These are phyloP conservation scores for Carex scoparia DNA, from an alignment of 176 grass and related monocot genomes.

Conservation along the genomic window DNA sequence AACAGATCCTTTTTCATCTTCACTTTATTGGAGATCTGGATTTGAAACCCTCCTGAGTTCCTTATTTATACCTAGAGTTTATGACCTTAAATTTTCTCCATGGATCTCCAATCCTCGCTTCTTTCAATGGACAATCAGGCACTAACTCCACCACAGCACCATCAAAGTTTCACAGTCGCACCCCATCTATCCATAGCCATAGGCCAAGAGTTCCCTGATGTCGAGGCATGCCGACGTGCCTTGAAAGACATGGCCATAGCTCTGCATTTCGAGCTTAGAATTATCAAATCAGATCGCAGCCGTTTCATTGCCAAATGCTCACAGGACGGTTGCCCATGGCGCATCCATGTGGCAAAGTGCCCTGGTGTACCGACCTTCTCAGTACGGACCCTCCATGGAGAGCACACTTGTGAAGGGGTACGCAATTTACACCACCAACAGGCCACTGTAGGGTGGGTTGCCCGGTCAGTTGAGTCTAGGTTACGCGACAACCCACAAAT, in stretches of 20 bases:
- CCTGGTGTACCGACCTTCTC: conserved; percentile 70
- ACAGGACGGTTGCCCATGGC: conserved; percentile 79
- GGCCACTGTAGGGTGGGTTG: conserved; percentile 91
- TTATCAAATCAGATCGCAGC: conserved; percentile 87
- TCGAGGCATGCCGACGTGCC: conserved; percentile 58
- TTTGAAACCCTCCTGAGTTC: not conserved
- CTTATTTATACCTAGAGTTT: not conserved
- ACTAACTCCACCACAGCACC: conserved; percentile 41
- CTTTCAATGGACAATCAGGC: conserved; percentile 33
- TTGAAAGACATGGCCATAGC: conserved; percentile 94
- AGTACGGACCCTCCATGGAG: conserved; percentile 68
- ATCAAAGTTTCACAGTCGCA: conserved; percentile 35
- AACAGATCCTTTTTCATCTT: not conserved
- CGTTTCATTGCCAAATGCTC: conserved; percentile 90
- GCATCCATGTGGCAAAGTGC: conserved; percentile 78
- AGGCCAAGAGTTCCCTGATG: conserved; percentile 85
- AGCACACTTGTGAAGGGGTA: conserved; percentile 84
- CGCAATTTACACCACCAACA: conserved; percentile 83
- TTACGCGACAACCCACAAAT: conserved; percentile 83
- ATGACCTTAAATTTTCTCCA: not conserved
- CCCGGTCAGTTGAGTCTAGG: conserved; percentile 80
- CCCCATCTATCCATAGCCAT: conserved; percentile 45
- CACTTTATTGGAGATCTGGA: not conserved
- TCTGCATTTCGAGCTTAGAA: conserved; percentile 84
- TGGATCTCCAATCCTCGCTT: conserved; percentile 13